phyloP scores from a whole-genome alignment of 1,139 yeast species.

The Candida buenavistaensis region DNA sequence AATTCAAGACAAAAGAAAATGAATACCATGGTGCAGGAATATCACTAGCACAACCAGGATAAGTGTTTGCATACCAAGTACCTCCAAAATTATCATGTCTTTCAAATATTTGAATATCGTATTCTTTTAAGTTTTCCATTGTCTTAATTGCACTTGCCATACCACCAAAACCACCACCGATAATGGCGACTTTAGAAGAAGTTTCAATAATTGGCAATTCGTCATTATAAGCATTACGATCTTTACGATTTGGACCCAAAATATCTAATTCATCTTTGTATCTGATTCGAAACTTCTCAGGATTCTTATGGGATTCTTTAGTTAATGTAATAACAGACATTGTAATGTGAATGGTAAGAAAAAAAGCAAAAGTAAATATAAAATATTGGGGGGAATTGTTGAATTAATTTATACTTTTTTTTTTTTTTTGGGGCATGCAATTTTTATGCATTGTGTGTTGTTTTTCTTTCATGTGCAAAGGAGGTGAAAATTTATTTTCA shows the following conservation, averaged over 20 bases:
- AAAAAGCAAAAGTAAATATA: neutral
- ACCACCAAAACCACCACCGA: slow-evolving; percentile 55
- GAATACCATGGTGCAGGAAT: slow-evolving; percentile 53
- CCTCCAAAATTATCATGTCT: slow-evolving; percentile 51
- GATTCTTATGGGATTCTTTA: slow-evolving; percentile 34
- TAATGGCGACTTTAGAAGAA: slow-evolving; percentile 33
- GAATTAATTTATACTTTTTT: slow-evolving; percentile 18
- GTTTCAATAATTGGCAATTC: slow-evolving; percentile 23
- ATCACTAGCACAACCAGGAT: slow-evolving; percentile 56
- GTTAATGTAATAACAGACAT: slow-evolving; percentile 29
- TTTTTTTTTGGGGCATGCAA: neutral
- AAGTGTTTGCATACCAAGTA: slow-evolving; percentile 55
- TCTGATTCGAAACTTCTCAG: slow-evolving; percentile 30
- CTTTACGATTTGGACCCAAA: slow-evolving; percentile 22
- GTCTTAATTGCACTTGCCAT: slow-evolving; percentile 34
- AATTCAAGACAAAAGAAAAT: slow-evolving; percentile 39
- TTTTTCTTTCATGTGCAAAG: no score
- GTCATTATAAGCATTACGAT: slow-evolving; percentile 13
- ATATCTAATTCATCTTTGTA: slow-evolving; percentile 28
- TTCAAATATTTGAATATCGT: slow-evolving; percentile 43
- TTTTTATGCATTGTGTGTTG: no score
- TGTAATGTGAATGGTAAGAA: neutral
- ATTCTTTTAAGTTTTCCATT: slow-evolving; percentile 28
- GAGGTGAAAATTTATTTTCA: no score
- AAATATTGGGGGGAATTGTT: neutral